Evolutionary conservation across 106 monocot genomes (phyloP), one percentile per base, ranked within the genome.

Genomic region (Hemerocallis citrina): DNA sequence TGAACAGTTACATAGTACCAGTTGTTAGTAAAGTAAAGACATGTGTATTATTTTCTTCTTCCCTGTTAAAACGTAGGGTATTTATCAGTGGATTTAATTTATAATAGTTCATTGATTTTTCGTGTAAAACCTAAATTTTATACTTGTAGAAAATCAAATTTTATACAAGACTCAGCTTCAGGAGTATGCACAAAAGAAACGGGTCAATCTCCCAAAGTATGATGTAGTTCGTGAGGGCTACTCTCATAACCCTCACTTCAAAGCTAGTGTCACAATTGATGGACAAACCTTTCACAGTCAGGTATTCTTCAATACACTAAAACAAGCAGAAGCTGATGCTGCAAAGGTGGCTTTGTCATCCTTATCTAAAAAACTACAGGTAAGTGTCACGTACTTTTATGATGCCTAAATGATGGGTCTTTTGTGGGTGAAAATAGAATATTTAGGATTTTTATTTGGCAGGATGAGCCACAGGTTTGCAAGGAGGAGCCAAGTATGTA

Each of bases 291-390:
- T 86, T 74, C 67, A 81, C 37, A 74, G 80, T 63, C 35, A 41
- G 25, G 42, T 73, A 20, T 71, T 49, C 35, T 89, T 67, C 61
- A 67, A 23, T 21, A 70, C 82, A 8, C 9, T 86, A 3, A 86
- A 67, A 52, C 83, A 89, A 69, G 89, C 94, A 17, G 89, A 95
- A 68, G 60, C 75, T 69, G 79, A 56, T 34, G 86, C 80, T 77
- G 89, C 94, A 52, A 71, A 66, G 66, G 64, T 76, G 60, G 94
- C 94, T 52, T 45, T 83, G 24, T 19, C 21, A 27, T 68, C 59
- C 32, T 78, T 86, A 55, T 56, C 72, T 12, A 77, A 66, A 74
- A 79, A 63, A 55, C 44, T 45, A 38, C 72, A 66, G 68, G 68
- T 34, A 67, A 73, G 52, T 74, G 49, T 11, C 20, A 24, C 22